These are phyloP conservation scores for Fusarium sp. DNA, from an alignment of 2,329 filamentous ascomycete species.

Conservation along the genomic window DNA sequence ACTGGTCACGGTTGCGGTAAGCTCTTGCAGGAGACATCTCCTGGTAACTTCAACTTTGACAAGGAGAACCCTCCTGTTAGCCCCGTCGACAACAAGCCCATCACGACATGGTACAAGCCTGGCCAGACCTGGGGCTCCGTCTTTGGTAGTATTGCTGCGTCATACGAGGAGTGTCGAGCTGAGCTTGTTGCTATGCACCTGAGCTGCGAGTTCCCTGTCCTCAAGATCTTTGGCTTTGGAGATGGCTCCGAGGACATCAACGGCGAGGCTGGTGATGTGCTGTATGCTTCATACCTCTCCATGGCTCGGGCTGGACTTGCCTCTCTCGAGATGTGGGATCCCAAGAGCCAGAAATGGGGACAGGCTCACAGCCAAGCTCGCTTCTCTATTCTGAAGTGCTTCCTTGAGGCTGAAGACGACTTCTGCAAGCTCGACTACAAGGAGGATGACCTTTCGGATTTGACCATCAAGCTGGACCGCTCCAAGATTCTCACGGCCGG, in stretches of 20 bases:
- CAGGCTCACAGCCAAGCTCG: slow-evolving; percentile 93
- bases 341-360: slow-evolving; percentile 90
- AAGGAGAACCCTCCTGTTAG: slow-evolving; percentile 82
- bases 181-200: slow-evolving; percentile 95
- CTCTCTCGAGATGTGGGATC: slow-evolving; percentile 94
- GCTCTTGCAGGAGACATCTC: slow-evolving; percentile 87
- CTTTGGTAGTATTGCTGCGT: slow-evolving; percentile 87
- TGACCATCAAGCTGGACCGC: slow-evolving; percentile 86
- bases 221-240: slow-evolving; percentile 93
- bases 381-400: slow-evolving; percentile 86
- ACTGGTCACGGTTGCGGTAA: slow-evolving; percentile 90
- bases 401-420: slow-evolving; percentile 85
- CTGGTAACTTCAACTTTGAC: slow-evolving; percentile 91
- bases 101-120: slow-evolving; percentile 91
- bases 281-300: slow-evolving; percentile 88
- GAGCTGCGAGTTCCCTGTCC: slow-evolving; percentile 86
- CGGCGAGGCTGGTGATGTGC: slow-evolving; percentile 83
- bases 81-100: slow-evolving; percentile 79
- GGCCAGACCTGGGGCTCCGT: slow-evolving; percentile 95
- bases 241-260: slow-evolving; percentile 80
- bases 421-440: slow-evolving; percentile 86
- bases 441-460: slow-evolving; percentile 79
- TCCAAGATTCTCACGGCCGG: slow-evolving; percentile 88
- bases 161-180: slow-evolving; percentile 94
- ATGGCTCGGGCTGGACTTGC: slow-evolving; percentile 95